Evolutionary conservation across 345 rosid species (phyloP).

Genomic region (Hevea brasiliensis): DNA sequence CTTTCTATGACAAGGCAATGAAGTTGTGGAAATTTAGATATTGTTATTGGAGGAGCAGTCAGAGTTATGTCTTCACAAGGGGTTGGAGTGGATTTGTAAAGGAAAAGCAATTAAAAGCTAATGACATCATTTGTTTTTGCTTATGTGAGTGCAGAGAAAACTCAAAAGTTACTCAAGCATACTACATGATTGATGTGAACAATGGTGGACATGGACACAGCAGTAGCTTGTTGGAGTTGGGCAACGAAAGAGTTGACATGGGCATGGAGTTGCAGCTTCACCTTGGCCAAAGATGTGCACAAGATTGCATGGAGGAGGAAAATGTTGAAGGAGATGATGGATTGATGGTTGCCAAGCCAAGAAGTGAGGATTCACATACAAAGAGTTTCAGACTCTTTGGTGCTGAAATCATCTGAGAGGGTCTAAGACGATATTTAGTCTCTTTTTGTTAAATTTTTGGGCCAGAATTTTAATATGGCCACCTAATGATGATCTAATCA

Average conservation of each 20-base stretch:
- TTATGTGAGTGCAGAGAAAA: slow-evolving; percentile 31
- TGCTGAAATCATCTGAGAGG: slow-evolving; percentile 25
- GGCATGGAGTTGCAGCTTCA: slow-evolving; percentile 15
- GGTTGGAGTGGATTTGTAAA: slow-evolving; percentile 82
- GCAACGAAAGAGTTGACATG: not conserved
- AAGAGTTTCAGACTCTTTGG: slow-evolving; percentile 51
- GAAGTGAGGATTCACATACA: not conserved
- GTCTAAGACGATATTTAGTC: no score
- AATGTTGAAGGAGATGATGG: slow-evolving; percentile 4
- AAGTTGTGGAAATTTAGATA: slow-evolving; percentile 74
- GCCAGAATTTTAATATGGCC: no score
- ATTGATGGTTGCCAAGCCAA: not conserved
- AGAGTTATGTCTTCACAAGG: slow-evolving; percentile 80
- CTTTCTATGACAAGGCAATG: slow-evolving; percentile 66
- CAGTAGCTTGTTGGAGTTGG: not conserved
- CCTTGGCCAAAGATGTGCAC: not conserved
- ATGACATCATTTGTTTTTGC: slow-evolving; percentile 51
- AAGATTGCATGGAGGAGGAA: not conserved
- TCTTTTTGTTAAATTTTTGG: no score
- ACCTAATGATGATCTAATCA: no score
- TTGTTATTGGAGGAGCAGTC: slow-evolving; percentile 91
- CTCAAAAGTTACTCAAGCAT: slow-evolving; percentile 13
- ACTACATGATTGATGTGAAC: slow-evolving; percentile 44
- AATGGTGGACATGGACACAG: not conserved
- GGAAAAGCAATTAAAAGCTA: slow-evolving; percentile 59